A percentile compares a stretch with the other conserved stretches of the same genome.
Conservation (phyloP, 2,329 filamentous ascomycete species). For the Celoporthe dispersa region DNA sequence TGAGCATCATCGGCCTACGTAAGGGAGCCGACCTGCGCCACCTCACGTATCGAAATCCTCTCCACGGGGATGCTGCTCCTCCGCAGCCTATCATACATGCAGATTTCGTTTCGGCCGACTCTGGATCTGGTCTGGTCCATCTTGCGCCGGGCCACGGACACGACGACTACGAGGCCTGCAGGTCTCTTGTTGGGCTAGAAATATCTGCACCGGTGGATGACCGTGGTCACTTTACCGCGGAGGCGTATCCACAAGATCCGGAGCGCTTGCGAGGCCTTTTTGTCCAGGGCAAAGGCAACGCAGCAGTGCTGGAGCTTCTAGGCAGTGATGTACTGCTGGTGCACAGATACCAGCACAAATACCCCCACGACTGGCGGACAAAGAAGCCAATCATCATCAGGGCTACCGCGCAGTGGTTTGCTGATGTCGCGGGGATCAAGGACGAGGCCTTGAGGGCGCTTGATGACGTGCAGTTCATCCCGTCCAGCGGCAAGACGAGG, state of each 20-base stretch:
- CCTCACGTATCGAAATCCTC: slow-evolving; percentile 70
- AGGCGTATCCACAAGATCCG: slow-evolving; percentile 75
- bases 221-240: slow-evolving; percentile 77
- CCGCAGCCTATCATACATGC: slow-evolving; percentile 77
- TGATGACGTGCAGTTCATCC: slow-evolving; percentile 76
- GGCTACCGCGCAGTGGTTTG: slow-evolving; percentile 97
- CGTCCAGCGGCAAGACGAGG: slow-evolving; percentile 71
- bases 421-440: slow-evolving; percentile 86
- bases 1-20: slow-evolving; percentile 15
- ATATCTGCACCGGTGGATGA: slow-evolving; percentile 85
- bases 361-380: slow-evolving; percentile 97
- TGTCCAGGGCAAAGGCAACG: slow-evolving; percentile 49
- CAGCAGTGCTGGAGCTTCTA: slow-evolving; percentile 70
- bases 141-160: slow-evolving; percentile 93
- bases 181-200: slow-evolving; percentile 69
- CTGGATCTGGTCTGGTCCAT: slow-evolving; percentile 96
- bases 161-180: slow-evolving; percentile 90
- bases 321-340: slow-evolving; percentile 67
- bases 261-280: slow-evolving; percentile 68
- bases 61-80: slow-evolving; percentile 62
- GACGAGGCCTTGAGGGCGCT: slow-evolving; percentile 71
- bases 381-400: slow-evolving; percentile 90
- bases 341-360: slow-evolving; percentile 83
- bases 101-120: slow-evolving; percentile 85
- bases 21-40: slow-evolving; percentile 68